Evolutionary conservation across 208 protist species (phyloP), one percentile per base, ranked within the genome.

Genomic region (Crithidia brevicula): DNA sequence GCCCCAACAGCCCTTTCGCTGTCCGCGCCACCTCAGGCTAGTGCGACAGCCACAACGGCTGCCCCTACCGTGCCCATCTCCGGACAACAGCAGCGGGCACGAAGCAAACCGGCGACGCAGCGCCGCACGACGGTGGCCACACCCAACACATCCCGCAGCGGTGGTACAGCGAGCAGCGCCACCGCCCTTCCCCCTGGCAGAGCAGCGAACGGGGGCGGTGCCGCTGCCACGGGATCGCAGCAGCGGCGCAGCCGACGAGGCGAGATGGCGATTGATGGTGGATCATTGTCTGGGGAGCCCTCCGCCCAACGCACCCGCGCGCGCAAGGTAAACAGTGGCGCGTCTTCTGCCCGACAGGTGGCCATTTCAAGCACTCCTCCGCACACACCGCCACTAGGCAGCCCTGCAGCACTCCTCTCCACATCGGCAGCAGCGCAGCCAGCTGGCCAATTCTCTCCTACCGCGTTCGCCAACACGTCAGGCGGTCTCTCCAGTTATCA

Each of bases 101-200:
- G 58, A 28, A 72, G 50, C 13, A 62, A 47, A 36, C 16, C 45
- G 9, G 42, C 28, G 5, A 27, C 53, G 11, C 64, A 70, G 51
- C 52, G 53, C 22, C 54, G 54, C 22, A 33, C 54, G 4, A 10
- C 25, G n/a, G 36, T 33, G 7, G 22, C 50, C 2, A 8, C 31
- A 1, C 18, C 52, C 5, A 58, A 30, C 52, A 38, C 31, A 25
- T 0, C 13, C 8, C n/a, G 28, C 8, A 22, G 42, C 22, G 20
- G 49, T 34, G 11, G 11, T 43, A 20, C 27, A 57, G 30, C 58
- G 18, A 47, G 42, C 20, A 6, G 42, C 3, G 16, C 42, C 42
- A 47, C 16, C 42, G 16, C 42, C 5, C 16, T 18, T 22, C 16
- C 42, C 5, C 6, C 16, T 47, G 42, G 36, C 36, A 40, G 15